A percentile compares a stretch with the other conserved stretches of the same genome.
Evolutionary conservation across 1,139 yeast species (phyloP).

Genomic region (Taphrina communis): DNA sequence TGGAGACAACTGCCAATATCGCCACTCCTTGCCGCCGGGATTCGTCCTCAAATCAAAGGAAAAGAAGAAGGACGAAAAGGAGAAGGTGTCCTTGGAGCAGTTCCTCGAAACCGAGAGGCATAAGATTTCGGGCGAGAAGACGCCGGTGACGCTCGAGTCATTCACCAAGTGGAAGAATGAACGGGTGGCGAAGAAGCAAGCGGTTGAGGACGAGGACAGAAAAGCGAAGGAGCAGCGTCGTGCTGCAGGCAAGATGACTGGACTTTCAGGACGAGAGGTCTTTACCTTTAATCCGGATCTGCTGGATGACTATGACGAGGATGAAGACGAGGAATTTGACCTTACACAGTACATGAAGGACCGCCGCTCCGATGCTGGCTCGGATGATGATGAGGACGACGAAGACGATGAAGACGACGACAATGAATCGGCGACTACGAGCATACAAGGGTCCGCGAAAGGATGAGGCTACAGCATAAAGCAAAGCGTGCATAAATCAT

Average conservation of each 20-base stretch:
- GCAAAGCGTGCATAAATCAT: background rate
- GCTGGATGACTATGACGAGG: slow-evolving; percentile 45
- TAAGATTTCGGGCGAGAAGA: slow-evolving; percentile 75
- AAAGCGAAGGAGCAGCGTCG: slow-evolving; percentile 57
- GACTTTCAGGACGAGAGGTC: slow-evolving; percentile 79
- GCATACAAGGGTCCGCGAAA: slow-evolving; percentile 7
- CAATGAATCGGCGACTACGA: slow-evolving; percentile 21
- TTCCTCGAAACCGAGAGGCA: slow-evolving; percentile 93
- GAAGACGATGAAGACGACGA: slow-evolving; percentile 11
- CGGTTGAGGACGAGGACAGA: slow-evolving; percentile 58
- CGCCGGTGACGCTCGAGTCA: slow-evolving; percentile 86
- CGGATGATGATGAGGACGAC: slow-evolving; percentile 13
- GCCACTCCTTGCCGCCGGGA: slow-evolving; percentile 96
- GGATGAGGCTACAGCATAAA: slow-evolving; percentile 4
- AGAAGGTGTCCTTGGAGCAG: slow-evolving; percentile 92
- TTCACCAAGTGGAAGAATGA: slow-evolving; percentile 83
- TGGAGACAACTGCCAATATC: slow-evolving; percentile 85
- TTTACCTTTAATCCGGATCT: slow-evolving; percentile 69
- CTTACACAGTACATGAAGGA: slow-evolving; percentile 37
- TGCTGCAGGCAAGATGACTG: slow-evolving; percentile 48
- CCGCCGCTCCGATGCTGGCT: slow-evolving; percentile 29
- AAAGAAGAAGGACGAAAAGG: slow-evolving; percentile 82
- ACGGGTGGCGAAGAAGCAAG: slow-evolving; percentile 66
- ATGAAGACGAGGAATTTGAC: slow-evolving; percentile 59
- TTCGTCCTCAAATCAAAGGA: slow-evolving; percentile 95